Evolutionary conservation across 805 yeast species (phyloP), one percentile per base, ranked within the genome.

Genomic region (Kregervanrija fluxuum): DNA sequence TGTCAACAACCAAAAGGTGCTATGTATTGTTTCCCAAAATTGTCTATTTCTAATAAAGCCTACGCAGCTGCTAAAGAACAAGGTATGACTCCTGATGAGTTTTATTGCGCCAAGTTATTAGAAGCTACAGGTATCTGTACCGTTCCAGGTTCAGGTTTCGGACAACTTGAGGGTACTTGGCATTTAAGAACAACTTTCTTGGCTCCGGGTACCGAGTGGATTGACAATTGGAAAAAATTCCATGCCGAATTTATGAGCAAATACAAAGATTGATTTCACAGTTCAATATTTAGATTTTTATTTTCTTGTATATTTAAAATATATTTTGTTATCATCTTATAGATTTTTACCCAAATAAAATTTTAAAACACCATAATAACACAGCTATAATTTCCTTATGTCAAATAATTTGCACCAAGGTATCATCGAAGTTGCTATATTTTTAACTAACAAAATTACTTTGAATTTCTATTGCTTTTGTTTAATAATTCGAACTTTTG

Each of bases 131-230:
- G 99, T 54, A 88, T 93, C 48, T 93, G 99, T 67, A 87, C 95
- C 37, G 95, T 93, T 50, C 98, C 99, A 30, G 99, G 99, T 35
- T 80, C 88, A 32, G 99, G 99, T 0, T 93, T 93, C 57, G 97
- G 98, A 31, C 99, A 93, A 67, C 83, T 73, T 40, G 81, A 80
- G 40, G 95, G 88, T 15, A 89, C 97, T 4, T 84, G 74, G 68
- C 99, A 93, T 61, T 75, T 93, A 56, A 82, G 99, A 73, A 93
- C 99, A 1, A 93, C 99, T 0, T 93, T 93, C 70, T 73, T 93
- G 58, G 95, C 99, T 11, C 97, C 98, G 12, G 98, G 97, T 37
- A 74, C 77, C 22, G 91, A 87, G 55, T 88, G 96, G 88, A 86
- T 89, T 53, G 73, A 77, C 14, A 66, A 71, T 38, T 87, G 97